Percentiles rank a stretch among this genome's conserved stretches.
These are phyloP conservation scores for Ogataea minuta DNA, from an alignment of 805 yeast species.

Conservation along the genomic window DNA sequence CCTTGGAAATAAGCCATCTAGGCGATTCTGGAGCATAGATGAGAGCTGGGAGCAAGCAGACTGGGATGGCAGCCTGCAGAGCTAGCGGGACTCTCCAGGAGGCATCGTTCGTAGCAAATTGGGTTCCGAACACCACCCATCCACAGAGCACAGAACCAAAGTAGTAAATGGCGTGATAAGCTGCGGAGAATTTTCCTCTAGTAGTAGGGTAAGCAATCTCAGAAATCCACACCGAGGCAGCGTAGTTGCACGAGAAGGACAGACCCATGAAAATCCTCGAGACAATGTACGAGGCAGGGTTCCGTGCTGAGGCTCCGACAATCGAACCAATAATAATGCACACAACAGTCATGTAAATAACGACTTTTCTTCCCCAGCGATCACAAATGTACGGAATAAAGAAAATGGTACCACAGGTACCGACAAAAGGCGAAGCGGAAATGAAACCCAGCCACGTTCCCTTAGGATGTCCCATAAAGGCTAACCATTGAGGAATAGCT, in stretches of 20 bases:
- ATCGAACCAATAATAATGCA: constrained; percentile 19
- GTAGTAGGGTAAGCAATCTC: constrained; percentile 39
- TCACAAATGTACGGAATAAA: constrained; percentile 19
- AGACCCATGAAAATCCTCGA: constrained; percentile 20
- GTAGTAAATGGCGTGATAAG: constrained; percentile 42
- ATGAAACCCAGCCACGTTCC: constrained; percentile 24
- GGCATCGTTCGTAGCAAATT: constrained; percentile 23
- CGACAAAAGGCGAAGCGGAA: constrained; percentile 21
- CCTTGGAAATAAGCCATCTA: constrained; percentile 33
- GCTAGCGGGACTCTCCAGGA: constrained; percentile 42
- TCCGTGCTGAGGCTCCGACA: constrained; percentile 21
- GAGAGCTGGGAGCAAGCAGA: constrained; percentile 30
- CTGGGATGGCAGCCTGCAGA: constrained; percentile 39
- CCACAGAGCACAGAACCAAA: constrained; percentile 44
- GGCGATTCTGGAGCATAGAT: constrained; percentile 40
- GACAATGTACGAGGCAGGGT: constrained; percentile 19
- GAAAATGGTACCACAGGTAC: constrained; percentile 19
- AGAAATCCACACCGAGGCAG: constrained; percentile 18
- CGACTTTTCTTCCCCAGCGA: constrained; percentile 17
- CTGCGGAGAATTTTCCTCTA: constrained; percentile 33
- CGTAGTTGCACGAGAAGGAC: constrained; percentile 19
- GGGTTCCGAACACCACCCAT: constrained; percentile 43
- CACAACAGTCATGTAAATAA: constrained; percentile 13
- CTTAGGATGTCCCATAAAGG: constrained; percentile 17
- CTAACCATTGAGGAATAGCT: constrained; percentile 18